Evolutionary conservation across 257 asterid species (phyloP).

Genomic region (Solanum chmielewskii): DNA sequence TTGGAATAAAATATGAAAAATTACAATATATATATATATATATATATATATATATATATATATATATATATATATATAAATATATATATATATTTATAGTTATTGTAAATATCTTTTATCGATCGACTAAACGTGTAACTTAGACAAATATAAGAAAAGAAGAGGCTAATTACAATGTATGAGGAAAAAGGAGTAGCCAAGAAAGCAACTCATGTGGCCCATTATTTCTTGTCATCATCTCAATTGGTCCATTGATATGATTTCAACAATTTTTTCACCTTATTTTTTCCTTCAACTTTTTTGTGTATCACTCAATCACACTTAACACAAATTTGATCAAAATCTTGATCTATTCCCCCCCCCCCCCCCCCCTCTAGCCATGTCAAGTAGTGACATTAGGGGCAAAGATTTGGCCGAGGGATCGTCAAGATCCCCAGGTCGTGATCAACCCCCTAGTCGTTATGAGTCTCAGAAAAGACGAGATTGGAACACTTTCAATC

Average conservation of each 20-base stretch:
- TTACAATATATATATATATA: too few species aligned
- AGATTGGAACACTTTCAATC: constrained; percentile 5
- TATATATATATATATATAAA: too few species aligned
- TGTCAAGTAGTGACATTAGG: not conserved
- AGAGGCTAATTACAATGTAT: not conserved
- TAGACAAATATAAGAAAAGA: not conserved
- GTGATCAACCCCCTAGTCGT: not conserved
- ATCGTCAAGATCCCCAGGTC: not conserved
- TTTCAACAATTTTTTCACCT: not conserved
- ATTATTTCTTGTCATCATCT: not conserved
- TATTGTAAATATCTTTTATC: not conserved
- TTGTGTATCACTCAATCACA: not conserved
- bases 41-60: too few species aligned
- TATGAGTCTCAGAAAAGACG: not conserved
- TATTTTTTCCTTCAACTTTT: not conserved
- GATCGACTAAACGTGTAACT: not conserved
- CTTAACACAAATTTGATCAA: not conserved
- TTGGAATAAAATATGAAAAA: not conserved
- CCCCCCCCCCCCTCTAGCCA: not conserved
- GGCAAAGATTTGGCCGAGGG: not conserved
- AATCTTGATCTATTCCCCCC: not conserved
- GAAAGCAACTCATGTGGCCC: not conserved
- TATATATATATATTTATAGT: too few species aligned
- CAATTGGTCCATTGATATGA: not conserved
- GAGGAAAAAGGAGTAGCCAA: not conserved